Base-by-base conservation (phyloP, 768 basidiomycete genomes). In the Albatrellus ellisii region DNA sequence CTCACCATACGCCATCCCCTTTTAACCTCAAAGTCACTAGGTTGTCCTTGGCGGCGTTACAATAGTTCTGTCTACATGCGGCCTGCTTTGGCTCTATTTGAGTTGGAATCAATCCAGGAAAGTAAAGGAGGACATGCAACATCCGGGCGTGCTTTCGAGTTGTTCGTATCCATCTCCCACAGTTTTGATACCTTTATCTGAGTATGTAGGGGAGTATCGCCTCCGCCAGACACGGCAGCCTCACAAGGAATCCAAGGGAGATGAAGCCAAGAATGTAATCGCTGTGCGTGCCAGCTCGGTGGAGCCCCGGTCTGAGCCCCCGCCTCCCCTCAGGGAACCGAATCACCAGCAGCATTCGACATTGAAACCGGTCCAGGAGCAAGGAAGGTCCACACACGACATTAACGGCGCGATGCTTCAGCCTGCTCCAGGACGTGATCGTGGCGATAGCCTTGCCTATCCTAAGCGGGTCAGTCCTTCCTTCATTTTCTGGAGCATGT, bases 391-490 rank as follows among this genome's bases (percentile, higher is more conserved):
- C 29, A 39, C 38, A 9, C 26, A 24, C 26, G 22, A 28, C 2
- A 45, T 35, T 31, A 47, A 39, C n/a, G 36, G 41, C 9, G 36
- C 45, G 27, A 39, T 5, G 26, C 41, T 39, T 36, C 45, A 42
- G 6, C 45, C 45, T 5, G 32, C 33, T 15, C 45, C 36, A 14
- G 39, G 41, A 26, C 40, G 44, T 10, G 46, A 46, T 17, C 39
- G 35, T 12, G 46, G 44, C 11, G 46, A 48, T 26, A 36, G 40
- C 7, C 21, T 48, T 12, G 35, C 35, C n/a, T 27, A 38, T 15
- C 34, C 47, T 9, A 39, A 48, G 25, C 35, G 36, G n/a, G 45
- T 47, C 36, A 44, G 46, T n/a, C n/a, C n/a, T n/a, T n/a, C n/a
- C n/a, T n/a, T n/a, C n/a, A n/a, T n/a, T n/a, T n/a, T n/a, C n/a